Evolutionary conservation across 2,329 filamentous ascomycete genomes (phyloP), one percentile per base, ranked within the genome.

Genomic region (Daldinia eschscholtzii): DNA sequence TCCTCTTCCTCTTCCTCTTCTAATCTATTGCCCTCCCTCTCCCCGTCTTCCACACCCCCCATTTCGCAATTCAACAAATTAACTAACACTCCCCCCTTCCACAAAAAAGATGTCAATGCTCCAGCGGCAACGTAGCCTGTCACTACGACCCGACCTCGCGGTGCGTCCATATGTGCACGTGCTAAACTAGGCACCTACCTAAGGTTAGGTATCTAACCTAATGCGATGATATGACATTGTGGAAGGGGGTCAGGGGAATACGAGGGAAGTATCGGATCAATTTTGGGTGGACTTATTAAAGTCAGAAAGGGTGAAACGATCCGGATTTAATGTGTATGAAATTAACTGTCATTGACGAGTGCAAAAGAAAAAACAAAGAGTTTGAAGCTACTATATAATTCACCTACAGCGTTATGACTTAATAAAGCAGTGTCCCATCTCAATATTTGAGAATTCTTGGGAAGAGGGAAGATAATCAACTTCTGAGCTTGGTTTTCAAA

Each of bases 71-170:
- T 33, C 2, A 23, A 23, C 20, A 23, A 23, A 23, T 2, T 53
- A 23, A 35, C 50, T 10, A 30, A 13, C 46, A 13, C 20, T n/a
- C 46, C 15, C 15, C 20, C 20, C 20, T 23, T 23, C 20, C 20
- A 23, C 33, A 35, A 9, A 35, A 55, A 23, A 55, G 52, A 55
- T 55, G 74, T 28, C 57, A 53, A 52, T 76, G 74, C 70, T 56
- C 63, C 37, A 13, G 20, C 41, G 56, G 30, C 1, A 20, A 26
- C 15, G 65, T 74, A 37, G 70, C 53, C 15, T 76, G 74, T 63
- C 74, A 76, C 56, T 68, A 67, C 3, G 74, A 76, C 66, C 74
- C 74, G 13, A 72, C 74, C 28, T 70, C 70, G 13, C 70, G 66
- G 6, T 76, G 74, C 37, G 50, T 56, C 20, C 60, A 73, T 42